Conservation (phyloP, 1,284 basidiomycete genomes). For the Phylloporus sp. region DNA sequence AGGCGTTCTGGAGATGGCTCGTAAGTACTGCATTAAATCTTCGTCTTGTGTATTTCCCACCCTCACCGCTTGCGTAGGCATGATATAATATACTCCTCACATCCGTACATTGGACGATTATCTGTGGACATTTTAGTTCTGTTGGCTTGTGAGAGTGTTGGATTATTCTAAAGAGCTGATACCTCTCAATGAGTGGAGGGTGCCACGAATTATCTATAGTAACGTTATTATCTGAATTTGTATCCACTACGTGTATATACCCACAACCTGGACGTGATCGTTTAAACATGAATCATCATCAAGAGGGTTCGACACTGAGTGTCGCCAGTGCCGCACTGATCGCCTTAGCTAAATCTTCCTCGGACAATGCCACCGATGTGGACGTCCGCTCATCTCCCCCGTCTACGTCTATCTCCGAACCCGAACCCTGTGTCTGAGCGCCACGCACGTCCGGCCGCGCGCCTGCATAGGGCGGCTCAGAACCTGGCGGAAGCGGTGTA, state of each 20-base stretch:
- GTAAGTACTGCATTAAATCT: slow-evolving; percentile 13
- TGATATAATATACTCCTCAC: too few relatives aligned
- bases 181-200: too few relatives aligned
- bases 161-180: too few relatives aligned
- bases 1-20: slow-evolving; percentile 33
- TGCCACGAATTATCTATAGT: not conserved
- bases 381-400: not conserved
- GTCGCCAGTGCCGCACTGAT: slow-evolving; percentile 28
- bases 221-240: too few relatives aligned
- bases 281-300: not conserved
- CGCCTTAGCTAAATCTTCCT: slow-evolving; percentile 25
- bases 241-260: slow-evolving; percentile 4
- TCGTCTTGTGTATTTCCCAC: not conserved
- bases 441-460: not conserved
- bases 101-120: not conserved
- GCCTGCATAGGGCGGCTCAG: not conserved
- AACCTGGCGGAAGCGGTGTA: not conserved
- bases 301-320: slow-evolving; percentile 3
- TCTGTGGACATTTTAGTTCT: too few relatives aligned
- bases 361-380: slow-evolving; percentile 15
- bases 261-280: not conserved
- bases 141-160: too few relatives aligned
- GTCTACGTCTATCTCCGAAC: not conserved
- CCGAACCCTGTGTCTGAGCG: not conserved
- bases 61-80: slow-evolving; percentile 4